Evolutionary conservation across 768 basidiomycete genomes (phyloP).

Genomic region (Boletus sp.): DNA sequence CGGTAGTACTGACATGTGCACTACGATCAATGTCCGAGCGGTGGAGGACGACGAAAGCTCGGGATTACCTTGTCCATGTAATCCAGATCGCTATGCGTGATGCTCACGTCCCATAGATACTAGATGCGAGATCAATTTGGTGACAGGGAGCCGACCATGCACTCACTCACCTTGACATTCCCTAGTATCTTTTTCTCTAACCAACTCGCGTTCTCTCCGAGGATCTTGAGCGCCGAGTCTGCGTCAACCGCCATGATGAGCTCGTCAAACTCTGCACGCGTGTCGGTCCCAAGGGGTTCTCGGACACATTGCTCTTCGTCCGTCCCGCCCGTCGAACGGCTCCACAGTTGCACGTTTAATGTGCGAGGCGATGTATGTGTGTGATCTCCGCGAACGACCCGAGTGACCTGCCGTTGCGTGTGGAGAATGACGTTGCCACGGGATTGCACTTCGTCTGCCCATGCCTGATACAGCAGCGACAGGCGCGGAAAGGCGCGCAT

Average conservation of each 20-base stretch:
- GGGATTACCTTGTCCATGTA: neutral
- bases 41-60: neutral
- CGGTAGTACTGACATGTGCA: neutral
- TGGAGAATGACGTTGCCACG: neutral
- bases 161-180: neutral
- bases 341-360: slow-evolving; percentile 1
- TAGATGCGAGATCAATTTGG: neutral
- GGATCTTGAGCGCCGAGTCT: slow-evolving; percentile 1
- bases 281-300: neutral
- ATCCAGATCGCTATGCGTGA: neutral
- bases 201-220: neutral
- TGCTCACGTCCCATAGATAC: neutral
- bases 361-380: neutral
- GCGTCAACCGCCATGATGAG: slow-evolving; percentile 7
- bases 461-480: slow-evolving; percentile 1
- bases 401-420: neutral
- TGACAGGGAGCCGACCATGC: neutral
- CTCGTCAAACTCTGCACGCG: slow-evolving; percentile 1
- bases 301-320: neutral
- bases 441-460: slow-evolving; percentile 1
- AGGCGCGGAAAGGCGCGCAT: slow-evolving; percentile 4
- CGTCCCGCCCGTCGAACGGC: neutral
- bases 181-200: neutral
- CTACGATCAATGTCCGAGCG: neutral
- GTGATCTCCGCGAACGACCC: neutral